A percentile compares a stretch with the other conserved stretches of the same genome.
Evolutionary conservation across 495 filamentous ascomycete species (phyloP).

Genomic region (Parathielavia appendiculata): DNA sequence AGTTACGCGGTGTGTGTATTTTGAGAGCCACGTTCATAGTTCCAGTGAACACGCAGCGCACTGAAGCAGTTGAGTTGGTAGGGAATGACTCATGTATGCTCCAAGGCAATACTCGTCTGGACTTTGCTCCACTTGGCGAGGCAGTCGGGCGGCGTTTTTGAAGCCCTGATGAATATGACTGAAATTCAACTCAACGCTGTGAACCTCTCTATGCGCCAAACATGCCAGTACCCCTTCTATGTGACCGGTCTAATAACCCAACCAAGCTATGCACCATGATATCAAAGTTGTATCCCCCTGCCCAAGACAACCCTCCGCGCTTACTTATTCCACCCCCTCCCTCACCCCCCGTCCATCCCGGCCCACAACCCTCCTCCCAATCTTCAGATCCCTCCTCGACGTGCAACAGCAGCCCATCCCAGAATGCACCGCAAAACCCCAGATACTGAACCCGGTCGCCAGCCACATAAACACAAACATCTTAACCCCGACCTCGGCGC

Average conservation of each 20-base stretch:
- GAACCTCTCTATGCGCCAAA: not conserved
- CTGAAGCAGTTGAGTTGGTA: no score
- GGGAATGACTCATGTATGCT: no score
- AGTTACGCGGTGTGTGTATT: slow-evolving; percentile 11
- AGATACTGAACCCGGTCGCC: slow-evolving; percentile 57
- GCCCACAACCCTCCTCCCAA: slow-evolving; percentile 33
- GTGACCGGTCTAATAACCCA: no score
- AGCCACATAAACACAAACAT: slow-evolving; percentile 95
- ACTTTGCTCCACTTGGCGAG: no score
- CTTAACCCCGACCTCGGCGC: slow-evolving; percentile 58
- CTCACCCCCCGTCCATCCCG: slow-evolving; percentile 1
- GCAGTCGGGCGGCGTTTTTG: no score
- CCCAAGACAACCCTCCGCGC: not conserved
- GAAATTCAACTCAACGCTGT: no score
- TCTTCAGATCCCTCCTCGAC: slow-evolving; percentile 54
- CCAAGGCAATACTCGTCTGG: not conserved
- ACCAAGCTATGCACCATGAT: slow-evolving; percentile 1
- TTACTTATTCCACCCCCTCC: not conserved
- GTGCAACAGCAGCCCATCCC: slow-evolving; percentile 71
- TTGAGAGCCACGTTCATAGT: not conserved
- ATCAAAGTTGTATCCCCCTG: not conserved
- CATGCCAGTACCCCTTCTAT: not conserved
- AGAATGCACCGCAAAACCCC: slow-evolving; percentile 66
- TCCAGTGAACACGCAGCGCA: no score
- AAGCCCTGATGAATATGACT: no score